These are phyloP conservation scores for Trypanosoma avium DNA, from an alignment of 208 protist genomes.

Conservation along the genomic window DNA sequence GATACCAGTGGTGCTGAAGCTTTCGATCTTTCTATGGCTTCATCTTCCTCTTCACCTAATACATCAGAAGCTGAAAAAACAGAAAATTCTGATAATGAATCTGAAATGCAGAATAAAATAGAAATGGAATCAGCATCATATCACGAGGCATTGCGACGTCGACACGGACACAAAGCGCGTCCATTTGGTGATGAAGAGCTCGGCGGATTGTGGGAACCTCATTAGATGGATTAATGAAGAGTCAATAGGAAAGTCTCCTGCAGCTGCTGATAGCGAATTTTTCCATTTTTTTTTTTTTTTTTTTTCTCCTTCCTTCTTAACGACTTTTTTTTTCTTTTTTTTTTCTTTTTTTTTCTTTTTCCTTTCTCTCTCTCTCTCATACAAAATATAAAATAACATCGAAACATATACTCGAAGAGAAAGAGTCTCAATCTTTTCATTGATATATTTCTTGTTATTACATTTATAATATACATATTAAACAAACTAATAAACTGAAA, in stretches of 20 bases:
- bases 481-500: no score
- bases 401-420: no score
- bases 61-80: no score
- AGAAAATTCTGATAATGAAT: not conserved
- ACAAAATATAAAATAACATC: no score
- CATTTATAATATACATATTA: no score
- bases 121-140: constrained; percentile 68
- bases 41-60: no score
- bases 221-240: constrained; percentile 16
- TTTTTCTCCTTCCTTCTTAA: constrained; percentile 4
- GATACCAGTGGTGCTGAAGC: constrained; percentile 26
- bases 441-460: no score
- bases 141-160: constrained; percentile 69
- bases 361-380: no score
- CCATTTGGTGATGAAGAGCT: constrained; percentile 80
- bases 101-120: constrained; percentile 21
- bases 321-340: constrained; percentile 15
- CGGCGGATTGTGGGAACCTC: constrained; percentile 59
- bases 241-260: not conserved
- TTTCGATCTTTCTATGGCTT: no score
- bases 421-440: no score
- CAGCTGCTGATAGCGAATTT: no score
- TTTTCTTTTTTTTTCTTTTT: constrained; percentile 12
- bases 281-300: constrained; percentile 10
- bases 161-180: constrained; percentile 65